A percentile compares a stretch with the other conserved stretches of the same genome.
Evolutionary conservation across 1,284 basidiomycete genomes (phyloP).

Genomic region (Boletus albobrunnescens): DNA sequence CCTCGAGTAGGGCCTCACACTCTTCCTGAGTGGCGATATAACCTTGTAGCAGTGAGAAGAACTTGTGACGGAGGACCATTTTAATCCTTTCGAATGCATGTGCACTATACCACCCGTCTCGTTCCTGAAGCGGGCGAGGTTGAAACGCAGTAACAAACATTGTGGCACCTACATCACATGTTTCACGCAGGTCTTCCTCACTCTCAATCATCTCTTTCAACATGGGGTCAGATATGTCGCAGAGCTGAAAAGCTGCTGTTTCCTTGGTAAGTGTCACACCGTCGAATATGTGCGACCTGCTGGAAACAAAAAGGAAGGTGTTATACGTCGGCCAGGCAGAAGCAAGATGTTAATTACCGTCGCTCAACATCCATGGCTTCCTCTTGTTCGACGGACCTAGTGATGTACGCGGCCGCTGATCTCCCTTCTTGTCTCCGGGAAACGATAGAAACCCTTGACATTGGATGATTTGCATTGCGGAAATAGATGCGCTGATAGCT

Average conservation of each 20-base stretch:
- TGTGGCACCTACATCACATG: constrained; percentile 59
- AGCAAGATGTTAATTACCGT: constrained; percentile 30
- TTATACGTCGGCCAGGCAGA: constrained; percentile 1
- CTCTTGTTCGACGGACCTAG: constrained; percentile 40
- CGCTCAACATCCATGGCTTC: constrained; percentile 40
- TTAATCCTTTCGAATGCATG: constrained; percentile 79
- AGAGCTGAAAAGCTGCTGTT: constrained; percentile 88
- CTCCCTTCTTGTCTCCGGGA: constrained; percentile 59
- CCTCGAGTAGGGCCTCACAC: constrained; percentile 58
- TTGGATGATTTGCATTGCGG: constrained; percentile 75
- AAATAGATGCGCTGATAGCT: constrained; percentile 86
- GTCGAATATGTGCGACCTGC: constrained; percentile 84
- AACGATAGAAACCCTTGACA: constrained; percentile 65
- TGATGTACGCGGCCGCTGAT: constrained; percentile 33
- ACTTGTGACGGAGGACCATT: constrained; percentile 80
- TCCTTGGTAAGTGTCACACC: constrained; percentile 75
- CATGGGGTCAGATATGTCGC: constrained; percentile 86
- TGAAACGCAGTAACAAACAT: not conserved
- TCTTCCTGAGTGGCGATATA: constrained; percentile 67
- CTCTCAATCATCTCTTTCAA: constrained; percentile 76
- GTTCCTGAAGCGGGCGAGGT: constrained; percentile 46
- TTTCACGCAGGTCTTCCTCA: constrained; percentile 59
- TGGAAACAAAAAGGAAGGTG: constrained; percentile 16
- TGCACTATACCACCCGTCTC: constrained; percentile 82
- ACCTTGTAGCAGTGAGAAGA: constrained; percentile 78